Evolutionary conservation across 2,329 filamentous ascomycete genomes (phyloP), one percentile per base, ranked within the genome.

Genomic region (Sporothrix euskadiensis): DNA sequence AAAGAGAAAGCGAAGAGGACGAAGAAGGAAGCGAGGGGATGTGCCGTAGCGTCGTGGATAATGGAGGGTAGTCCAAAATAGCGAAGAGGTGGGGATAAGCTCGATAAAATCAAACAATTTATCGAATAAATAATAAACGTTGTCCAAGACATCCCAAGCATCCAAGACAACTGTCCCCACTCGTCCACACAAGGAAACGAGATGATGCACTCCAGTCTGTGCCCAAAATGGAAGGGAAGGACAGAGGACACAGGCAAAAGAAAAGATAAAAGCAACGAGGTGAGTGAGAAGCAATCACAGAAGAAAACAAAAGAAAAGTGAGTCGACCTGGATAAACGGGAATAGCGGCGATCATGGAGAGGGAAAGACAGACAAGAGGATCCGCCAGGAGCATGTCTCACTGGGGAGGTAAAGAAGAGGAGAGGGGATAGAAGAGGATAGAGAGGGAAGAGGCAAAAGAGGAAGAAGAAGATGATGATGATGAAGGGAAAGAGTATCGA

Each of bases 1-100:
- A 10, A 69, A 6, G 30, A 12, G 12, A 68, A 8, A 19, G 6
- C 54, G 30, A 56, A 30, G 19, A 59, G 69, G 63, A 66, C n/a
- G 10, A 61, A 73, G 63, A 73, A 59, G 47, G 26, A 69, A 41
- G 41, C 22, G 26, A 70, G 32, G 47, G 47, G 47, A 59, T 26
- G 70, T 10, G 44, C 19, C 26, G 52, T 44, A 10, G 41, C 9
- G 41, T 49, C 16, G 44, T 49, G 19, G 66, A 41, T 14, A 54
- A 56, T 9, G 16, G 30, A 22, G 16, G 49, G 30, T 12, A 19
- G 22, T 19, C 4, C 26, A 32, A 2, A 16, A 14, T 3, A 39
- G 19, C 1, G 2, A 16, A 30, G 9, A 26, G 26, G 26, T 26
- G 16, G 26, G 2, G 22, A 59, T 7, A 59, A 22, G 32, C 19